Percentiles rank a stretch among this genome's conserved stretches.
Conservation (phyloP, 2,329 filamentous ascomycete genomes). For the Lecanicillium sp. region DNA sequence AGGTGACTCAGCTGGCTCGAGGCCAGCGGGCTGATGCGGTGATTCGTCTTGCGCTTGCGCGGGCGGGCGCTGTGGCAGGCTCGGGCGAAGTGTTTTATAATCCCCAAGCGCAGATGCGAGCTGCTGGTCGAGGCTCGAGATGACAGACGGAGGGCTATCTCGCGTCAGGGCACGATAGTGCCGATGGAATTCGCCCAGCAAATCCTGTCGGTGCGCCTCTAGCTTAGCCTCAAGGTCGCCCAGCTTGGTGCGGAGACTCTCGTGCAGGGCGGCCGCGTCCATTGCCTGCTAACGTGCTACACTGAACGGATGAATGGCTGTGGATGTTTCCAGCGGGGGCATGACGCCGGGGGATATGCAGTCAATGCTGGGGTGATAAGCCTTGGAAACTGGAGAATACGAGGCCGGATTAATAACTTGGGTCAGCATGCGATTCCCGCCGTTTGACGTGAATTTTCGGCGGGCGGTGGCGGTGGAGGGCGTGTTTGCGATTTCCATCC, state of each 20-base stretch:
- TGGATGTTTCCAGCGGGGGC: slow-evolving; percentile 26
- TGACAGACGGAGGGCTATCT: slow-evolving; percentile 40
- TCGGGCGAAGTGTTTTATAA: slow-evolving; percentile 34
- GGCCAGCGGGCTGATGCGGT: neutral
- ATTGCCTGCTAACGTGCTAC: slow-evolving; percentile 21
- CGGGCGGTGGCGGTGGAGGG: neutral
- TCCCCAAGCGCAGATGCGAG: slow-evolving; percentile 39
- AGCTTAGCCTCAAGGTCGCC: slow-evolving; percentile 53
- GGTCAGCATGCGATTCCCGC: no score
- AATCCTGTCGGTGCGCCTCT: slow-evolving; percentile 48
- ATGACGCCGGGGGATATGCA: slow-evolving; percentile 27
- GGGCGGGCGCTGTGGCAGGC: slow-evolving; percentile 20
- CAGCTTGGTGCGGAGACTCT: slow-evolving; percentile 48
- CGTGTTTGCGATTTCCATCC: slow-evolving; percentile 3
- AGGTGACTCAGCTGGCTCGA: slow-evolving; percentile 30
- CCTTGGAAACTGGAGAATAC: neutral
- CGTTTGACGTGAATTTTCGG: slow-evolving; percentile 6
- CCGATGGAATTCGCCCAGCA: slow-evolving; percentile 51
- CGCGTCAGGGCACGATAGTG: slow-evolving; percentile 47
- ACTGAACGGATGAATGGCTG: slow-evolving; percentile 8
- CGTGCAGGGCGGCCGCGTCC: slow-evolving; percentile 39
- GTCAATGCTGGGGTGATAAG: slow-evolving; percentile 1
- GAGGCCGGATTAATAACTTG: slow-evolving; percentile 4
- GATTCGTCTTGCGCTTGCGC: neutral
- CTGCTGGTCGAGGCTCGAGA: slow-evolving; percentile 38